Base-by-base conservation (phyloP, 257 asterid genomes). In the Fraxinus pennsylvanica region DNA sequence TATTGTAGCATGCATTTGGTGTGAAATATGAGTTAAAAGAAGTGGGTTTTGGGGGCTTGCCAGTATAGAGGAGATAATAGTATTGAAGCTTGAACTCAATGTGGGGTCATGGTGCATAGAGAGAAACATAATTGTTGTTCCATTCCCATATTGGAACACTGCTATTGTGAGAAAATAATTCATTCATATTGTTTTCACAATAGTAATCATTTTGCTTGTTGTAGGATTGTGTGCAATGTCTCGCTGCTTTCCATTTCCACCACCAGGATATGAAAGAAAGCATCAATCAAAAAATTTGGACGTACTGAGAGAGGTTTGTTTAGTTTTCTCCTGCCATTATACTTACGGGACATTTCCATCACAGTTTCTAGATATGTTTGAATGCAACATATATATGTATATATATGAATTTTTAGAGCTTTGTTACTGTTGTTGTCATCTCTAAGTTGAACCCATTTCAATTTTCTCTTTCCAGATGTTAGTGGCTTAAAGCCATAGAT, bases 41-140 rank as follows among this genome's bases (percentile, higher is more conserved):
- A 45, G 79, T 52, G 83, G 73, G 63, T 74, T 75, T 65, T 32
- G 61, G 70, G 72, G 15, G 73, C 54, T 71, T 74, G 68, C 73
- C 38, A 29, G 77, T 52, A 74, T 82, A 68, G 76, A 22, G 79
- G 69, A 61, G 83, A 82, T 82, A 82, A 80, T 87, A 71, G 65
- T 80, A 76, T 73, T 80, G 87, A 87, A 79, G 74, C 84, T 47
- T 82, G 83, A 87, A 85, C 88, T 87, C 87, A 79, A 78, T 88
- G 92, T 84, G 91, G 92, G 83, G 90, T 82, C 87, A 91, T 90
- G 89, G 89, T 91, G 91, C 87, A 89, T 91, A 93, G 89, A 80
- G 85, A 83, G 74, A 83, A 80, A 76, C 71, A 77, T 82, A 87
- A 79, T 82, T 76, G 85, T 82, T 86, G 89, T 86, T 80, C 82